Base-by-base conservation (phyloP, 192 early-diverging fungal species). In the Helicostylum pulchrum region DNA sequence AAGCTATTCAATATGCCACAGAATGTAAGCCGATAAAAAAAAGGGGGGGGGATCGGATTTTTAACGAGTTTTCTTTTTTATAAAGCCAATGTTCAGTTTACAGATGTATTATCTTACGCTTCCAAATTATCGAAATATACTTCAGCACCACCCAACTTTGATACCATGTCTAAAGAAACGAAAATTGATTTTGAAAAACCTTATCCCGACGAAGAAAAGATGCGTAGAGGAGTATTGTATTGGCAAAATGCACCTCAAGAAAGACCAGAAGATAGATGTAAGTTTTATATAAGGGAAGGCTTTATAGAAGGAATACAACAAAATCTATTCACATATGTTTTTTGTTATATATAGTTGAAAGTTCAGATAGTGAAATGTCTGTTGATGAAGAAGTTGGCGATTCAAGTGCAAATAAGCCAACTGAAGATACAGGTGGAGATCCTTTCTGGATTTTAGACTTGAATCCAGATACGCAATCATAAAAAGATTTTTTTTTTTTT, bases 121-220 rank as follows among this genome's bases (percentile, higher is more conserved):
- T 77, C 78, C 20, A 75, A 77, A 36, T 65, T 83, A 3, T 77
- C 78, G 4, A 72, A 77, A 49, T 83, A 80, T 32, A 80, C 81
- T 0, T 83, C 78, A 0, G 81, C 81, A 56, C 81, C 81, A 39
- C 78, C 81, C 30, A 83, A 83, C 23, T 83, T 83, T 48, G 70
- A 71, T 32, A 3, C 55, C 7, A 61, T 65, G 65, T 68, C 63
- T 62, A 54, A 47, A n/a, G 76, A 83, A 43, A 65, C 72, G 19
- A 77, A 79, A 50, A 70, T 75, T 20, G 72, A 75, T 14, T 76
- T 76, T 43, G 81, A 83, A 43, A 79, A 79, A 12, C 81, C 81
- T 8, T 83, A 83, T 46, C 81, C 81, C 21, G 76, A 79, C 43
- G 81, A 83, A 55, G 78, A 80, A 50, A 72, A 67, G 21, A 83